Conservation (phyloP, 139 green algal genomes). For the Dunaliella sp. region DNA sequence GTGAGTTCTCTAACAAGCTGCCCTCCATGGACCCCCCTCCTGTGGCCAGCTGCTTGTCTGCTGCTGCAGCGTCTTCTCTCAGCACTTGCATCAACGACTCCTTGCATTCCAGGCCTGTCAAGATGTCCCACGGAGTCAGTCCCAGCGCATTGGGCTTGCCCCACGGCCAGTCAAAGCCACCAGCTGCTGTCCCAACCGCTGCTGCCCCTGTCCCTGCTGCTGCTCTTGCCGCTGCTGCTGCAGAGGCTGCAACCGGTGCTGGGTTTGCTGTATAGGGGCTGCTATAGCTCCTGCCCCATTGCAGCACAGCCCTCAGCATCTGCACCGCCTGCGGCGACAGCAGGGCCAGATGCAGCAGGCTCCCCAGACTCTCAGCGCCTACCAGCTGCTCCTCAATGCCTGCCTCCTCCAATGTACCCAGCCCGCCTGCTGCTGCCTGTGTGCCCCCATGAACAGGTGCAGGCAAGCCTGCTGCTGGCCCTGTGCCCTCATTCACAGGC, state of each 20-base stretch:
- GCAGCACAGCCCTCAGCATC: background rate
- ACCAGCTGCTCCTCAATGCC: background rate
- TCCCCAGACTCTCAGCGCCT: background rate
- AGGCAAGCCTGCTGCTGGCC: too few species aligned
- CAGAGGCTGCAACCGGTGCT: too few species aligned
- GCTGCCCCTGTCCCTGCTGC: too few species aligned
- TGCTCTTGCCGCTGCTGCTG: too few species aligned
- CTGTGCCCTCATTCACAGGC: too few species aligned
- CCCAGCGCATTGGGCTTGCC: background rate
- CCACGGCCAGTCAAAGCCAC: background rate
- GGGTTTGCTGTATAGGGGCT: too few species aligned
- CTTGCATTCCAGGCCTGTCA: background rate
- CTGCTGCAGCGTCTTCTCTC: background rate
- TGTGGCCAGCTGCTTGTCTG: too few species aligned
- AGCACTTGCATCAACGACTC: background rate
- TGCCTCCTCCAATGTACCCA: background rate
- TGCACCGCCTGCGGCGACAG: background rate
- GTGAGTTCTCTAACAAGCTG: too few species aligned
- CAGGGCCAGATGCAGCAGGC: background rate
- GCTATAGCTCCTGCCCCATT: background rate
- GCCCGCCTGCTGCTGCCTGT: too few species aligned
- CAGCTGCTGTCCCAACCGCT: too few species aligned
- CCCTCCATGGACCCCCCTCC: too few species aligned
- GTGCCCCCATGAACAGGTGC: too few species aligned
- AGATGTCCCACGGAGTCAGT: background rate